phyloP scores from a whole-genome alignment of 225 moss, liverwort and hornwort genomes.

The Polytrichum formosum region DNA sequence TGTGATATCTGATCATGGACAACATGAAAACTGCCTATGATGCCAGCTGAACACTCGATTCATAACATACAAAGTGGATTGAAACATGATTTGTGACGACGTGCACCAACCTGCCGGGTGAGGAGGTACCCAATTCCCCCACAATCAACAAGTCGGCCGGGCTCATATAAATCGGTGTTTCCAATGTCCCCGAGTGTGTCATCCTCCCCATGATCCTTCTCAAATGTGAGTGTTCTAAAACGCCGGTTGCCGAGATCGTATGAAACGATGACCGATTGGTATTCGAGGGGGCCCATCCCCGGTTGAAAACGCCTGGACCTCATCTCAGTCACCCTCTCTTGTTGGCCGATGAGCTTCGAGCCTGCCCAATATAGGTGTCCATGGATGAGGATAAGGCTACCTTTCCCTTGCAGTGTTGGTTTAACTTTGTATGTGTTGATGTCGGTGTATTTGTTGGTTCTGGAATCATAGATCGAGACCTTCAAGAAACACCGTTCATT shows the following conservation, averaged over 20 bases:
- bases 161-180: neutral
- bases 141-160: slow-evolving; percentile 1
- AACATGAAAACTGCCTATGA: too few species aligned
- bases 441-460: slow-evolving; percentile 1
- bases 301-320: neutral
- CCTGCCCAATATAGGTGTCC: slow-evolving; percentile 13
- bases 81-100: too few species aligned
- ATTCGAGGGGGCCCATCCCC: neutral
- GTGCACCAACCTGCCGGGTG: slow-evolving; percentile 3
- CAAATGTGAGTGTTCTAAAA: neutral
- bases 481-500: neutral
- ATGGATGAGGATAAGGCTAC: slow-evolving; percentile 4
- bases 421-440: neutral
- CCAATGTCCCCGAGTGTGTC: neutral
- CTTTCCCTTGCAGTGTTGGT: neutral
- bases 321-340: neutral
- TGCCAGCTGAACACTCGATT: too few species aligned
- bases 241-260: neutral
- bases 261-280: neutral
- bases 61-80: too few species aligned
- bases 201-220: neutral
- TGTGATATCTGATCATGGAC: too few species aligned
- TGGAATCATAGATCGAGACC: slow-evolving; percentile 9
- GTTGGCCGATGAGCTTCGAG: neutral
- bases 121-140: slow-evolving; percentile 1